Percentiles rank a stretch among this genome's conserved stretches.
Conservation (phyloP, 73 alveolate species). For the Uronychia binucleata region DNA sequence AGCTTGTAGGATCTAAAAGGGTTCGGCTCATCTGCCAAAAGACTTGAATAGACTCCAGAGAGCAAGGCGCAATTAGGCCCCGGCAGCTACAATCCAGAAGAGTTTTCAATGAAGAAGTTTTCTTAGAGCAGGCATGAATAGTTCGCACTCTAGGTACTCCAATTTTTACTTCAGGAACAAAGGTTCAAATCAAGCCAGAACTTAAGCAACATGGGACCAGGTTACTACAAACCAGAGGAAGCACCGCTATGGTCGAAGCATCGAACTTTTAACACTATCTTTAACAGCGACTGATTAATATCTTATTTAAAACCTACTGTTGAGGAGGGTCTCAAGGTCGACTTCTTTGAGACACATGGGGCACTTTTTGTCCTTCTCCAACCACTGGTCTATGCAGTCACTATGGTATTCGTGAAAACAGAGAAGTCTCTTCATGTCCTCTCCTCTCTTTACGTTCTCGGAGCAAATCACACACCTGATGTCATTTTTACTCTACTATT, state of each 20-base stretch:
- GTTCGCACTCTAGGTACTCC: no score
- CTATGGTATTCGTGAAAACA: slow-evolving; percentile 55
- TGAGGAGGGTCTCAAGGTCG: not conserved
- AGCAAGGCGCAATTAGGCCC: no score
- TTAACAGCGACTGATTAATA: not conserved
- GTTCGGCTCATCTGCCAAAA: no score
- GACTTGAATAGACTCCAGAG: no score
- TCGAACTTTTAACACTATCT: not conserved
- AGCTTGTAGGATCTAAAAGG: no score
- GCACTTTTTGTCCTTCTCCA: slow-evolving; percentile 44
- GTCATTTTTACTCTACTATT: not conserved
- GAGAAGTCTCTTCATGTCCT: slow-evolving; percentile 10
- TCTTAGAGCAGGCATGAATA: no score
- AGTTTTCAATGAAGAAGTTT: no score
- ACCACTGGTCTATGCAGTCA: slow-evolving; percentile 53
- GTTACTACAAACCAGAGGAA: not conserved
- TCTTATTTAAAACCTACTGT: not conserved
- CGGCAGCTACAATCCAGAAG: no score
- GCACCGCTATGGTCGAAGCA: not conserved
- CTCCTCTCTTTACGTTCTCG: slow-evolving; percentile 22
- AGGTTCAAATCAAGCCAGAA: no score
- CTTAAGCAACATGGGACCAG: not conserved
- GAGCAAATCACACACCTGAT: slow-evolving; percentile 33
- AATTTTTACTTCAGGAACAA: no score
- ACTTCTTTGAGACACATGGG: slow-evolving; percentile 49